These are phyloP conservation scores for Globisporangium radiosum DNA, from an alignment of 352 stramenopile species.

Conservation along the genomic window DNA sequence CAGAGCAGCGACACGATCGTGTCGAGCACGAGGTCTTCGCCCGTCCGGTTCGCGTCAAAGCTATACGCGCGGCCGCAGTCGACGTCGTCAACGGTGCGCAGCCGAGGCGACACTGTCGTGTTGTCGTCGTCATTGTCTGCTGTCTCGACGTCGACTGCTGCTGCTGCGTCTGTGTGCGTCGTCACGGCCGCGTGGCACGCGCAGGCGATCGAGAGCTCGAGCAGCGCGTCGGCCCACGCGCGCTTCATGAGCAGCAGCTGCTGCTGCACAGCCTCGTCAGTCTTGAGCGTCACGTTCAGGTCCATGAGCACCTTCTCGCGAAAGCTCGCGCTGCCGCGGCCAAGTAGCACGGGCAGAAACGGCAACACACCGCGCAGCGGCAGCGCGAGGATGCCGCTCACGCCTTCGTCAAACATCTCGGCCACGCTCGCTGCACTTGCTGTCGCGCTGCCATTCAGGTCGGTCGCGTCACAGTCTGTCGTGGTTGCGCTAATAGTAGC, in stretches of 20 bases:
- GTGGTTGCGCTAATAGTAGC: no score
- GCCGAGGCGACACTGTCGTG: neutral
- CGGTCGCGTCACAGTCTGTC: neutral
- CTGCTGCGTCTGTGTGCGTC: neutral
- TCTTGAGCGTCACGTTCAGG: constrained; percentile 85
- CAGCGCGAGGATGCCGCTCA: constrained; percentile 52
- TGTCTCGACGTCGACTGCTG: neutral
- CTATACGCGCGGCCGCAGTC: constrained; percentile 41
- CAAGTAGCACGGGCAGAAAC: constrained; percentile 63
- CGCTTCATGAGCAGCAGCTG: constrained; percentile 71
- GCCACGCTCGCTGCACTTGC: constrained; percentile 19
- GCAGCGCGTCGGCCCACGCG: constrained; percentile 63
- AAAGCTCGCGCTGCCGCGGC: constrained; percentile 36
- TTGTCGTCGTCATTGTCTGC: constrained; percentile 1
- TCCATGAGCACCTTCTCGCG: constrained; percentile 83
- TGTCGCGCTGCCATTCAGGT: neutral
- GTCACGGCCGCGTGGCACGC: constrained; percentile 12
- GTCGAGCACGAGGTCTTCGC: constrained; percentile 77
- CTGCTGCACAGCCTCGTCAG: constrained; percentile 56
- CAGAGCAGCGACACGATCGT: constrained; percentile 78
- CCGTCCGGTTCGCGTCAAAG: constrained; percentile 60
- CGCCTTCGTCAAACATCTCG: constrained; percentile 51
- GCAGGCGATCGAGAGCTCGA: constrained; percentile 67
- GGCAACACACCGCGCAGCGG: constrained; percentile 62
- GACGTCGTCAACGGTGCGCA: neutral